These are phyloP conservation scores for Sisymbrium irio DNA, from an alignment of 345 rosid species.

Conservation along the genomic window DNA sequence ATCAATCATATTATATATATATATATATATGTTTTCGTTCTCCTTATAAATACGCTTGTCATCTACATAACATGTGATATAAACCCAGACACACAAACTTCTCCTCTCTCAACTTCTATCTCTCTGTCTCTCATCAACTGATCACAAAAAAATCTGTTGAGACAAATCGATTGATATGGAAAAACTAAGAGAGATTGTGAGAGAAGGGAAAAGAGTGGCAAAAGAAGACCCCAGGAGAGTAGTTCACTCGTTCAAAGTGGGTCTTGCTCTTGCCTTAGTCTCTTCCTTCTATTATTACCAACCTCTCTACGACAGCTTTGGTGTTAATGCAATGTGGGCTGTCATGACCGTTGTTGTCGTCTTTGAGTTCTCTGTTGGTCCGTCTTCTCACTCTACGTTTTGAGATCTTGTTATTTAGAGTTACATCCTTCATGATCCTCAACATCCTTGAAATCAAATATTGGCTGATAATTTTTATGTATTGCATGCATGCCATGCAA, in stretches of 20 bases:
- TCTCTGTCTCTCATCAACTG: too few relatives aligned
- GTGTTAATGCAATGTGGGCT: constrained; percentile 80
- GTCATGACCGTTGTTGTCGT: constrained; percentile 81
- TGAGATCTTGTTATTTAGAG: neutral
- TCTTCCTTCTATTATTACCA: constrained; percentile 56
- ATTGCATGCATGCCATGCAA: constrained; percentile 10
- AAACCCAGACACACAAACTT: too few relatives aligned
- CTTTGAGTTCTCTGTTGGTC: constrained; percentile 77
- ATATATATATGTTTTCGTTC: neutral
- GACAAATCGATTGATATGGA: too few relatives aligned
- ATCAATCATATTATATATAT: neutral
- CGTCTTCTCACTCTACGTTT: constrained; percentile 14
- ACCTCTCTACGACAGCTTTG: constrained; percentile 63
- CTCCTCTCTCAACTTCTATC: too few relatives aligned
- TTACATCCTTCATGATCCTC: neutral
- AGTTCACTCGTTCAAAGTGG: constrained; percentile 69
- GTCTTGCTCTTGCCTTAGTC: constrained; percentile 60
- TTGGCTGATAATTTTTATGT: neutral
- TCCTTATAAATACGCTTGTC: constrained; percentile 30
- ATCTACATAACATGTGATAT: constrained; percentile 19
- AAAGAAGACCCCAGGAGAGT: constrained; percentile 72
- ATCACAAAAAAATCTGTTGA: too few relatives aligned
- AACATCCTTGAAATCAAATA: neutral
- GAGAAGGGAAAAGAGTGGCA: constrained; percentile 40
- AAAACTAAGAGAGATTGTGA: constrained; percentile 4